These are phyloP conservation scores for Psilocybe sp. DNA, from an alignment of 768 basidiomycete species.

Conservation along the genomic window DNA sequence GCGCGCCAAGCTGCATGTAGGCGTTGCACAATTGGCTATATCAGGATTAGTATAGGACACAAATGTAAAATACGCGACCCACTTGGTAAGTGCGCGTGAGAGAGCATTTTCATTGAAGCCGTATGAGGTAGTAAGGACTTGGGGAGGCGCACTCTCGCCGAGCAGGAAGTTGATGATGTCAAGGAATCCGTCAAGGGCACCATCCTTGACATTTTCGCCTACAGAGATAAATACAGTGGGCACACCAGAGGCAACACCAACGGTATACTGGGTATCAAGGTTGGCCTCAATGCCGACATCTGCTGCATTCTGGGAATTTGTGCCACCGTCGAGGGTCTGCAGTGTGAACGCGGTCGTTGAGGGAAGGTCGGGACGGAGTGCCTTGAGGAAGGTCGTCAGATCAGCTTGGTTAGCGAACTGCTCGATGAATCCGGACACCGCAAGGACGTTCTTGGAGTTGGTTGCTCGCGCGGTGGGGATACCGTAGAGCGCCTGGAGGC, in stretches of 20 bases:
- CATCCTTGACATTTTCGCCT: conserved; percentile 26
- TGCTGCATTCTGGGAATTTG: conserved; percentile 24
- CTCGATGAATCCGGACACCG: conserved; percentile 29
- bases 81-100: conserved; percentile 30
- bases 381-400: conserved; percentile 20
- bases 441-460: conserved; percentile 23
- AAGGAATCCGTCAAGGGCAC: conserved; percentile 29
- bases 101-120: conserved; percentile 39
- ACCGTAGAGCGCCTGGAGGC: conserved; percentile 31
- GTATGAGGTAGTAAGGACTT: conserved; percentile 40
- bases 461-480: conserved; percentile 29
- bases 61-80: not conserved
- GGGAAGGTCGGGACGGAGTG: conserved; percentile 27
- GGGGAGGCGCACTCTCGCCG: conserved; percentile 26
- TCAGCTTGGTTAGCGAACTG: conserved; percentile 31
- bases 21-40: conserved; percentile 37
- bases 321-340: conserved; percentile 32
- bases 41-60: not conserved
- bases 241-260: conserved; percentile 32
- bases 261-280: conserved; percentile 33
- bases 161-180: conserved; percentile 29
- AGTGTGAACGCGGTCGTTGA: conserved; percentile 29
- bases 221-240: conserved; percentile 32
- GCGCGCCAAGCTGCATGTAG: conserved; percentile 53
- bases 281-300: conserved; percentile 33